These are phyloP conservation scores for Arabidopsis thaliana DNA, from an alignment of 345 rosid genomes.

Conservation along the genomic window DNA sequence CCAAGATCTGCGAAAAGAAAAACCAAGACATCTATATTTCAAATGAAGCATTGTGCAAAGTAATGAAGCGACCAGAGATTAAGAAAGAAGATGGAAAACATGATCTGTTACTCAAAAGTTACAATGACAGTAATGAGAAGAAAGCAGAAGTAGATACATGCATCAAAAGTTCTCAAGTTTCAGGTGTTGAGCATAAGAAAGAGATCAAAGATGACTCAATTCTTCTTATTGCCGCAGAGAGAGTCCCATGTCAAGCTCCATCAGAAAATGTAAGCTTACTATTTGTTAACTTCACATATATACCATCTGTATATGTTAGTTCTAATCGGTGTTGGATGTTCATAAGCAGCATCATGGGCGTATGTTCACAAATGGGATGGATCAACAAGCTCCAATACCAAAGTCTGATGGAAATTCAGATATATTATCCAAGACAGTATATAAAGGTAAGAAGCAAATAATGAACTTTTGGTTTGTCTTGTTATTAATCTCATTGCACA, in stretches of 20 bases:
- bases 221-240: constrained; percentile 37
- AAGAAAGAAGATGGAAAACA: constrained; percentile 47
- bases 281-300: constrained; percentile 14
- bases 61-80: constrained; percentile 45
- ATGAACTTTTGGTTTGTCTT: constrained; percentile 11
- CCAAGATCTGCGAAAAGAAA: constrained; percentile 47
- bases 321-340: constrained; percentile 12
- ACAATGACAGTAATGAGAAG: constrained; percentile 44
- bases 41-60: constrained; percentile 43
- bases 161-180: constrained; percentile 37
- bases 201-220: constrained; percentile 47
- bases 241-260: constrained; percentile 43
- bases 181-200: constrained; percentile 44
- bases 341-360: constrained; percentile 46
- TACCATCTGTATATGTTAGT: constrained; percentile 1
- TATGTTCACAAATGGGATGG: constrained; percentile 36
- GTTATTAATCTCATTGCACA: constrained; percentile 4
- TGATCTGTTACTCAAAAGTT: constrained; percentile 39
- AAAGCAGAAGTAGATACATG: constrained; percentile 47
- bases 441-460: constrained; percentile 21
- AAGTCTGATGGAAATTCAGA: constrained; percentile 9
- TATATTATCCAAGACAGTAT: constrained; percentile 3
- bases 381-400: constrained; percentile 41
- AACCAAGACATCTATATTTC: constrained; percentile 49
- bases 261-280: constrained; percentile 55